Evolutionary conservation across 352 stramenopile species (phyloP).

Genomic region (Phytophthora tentaculata): DNA sequence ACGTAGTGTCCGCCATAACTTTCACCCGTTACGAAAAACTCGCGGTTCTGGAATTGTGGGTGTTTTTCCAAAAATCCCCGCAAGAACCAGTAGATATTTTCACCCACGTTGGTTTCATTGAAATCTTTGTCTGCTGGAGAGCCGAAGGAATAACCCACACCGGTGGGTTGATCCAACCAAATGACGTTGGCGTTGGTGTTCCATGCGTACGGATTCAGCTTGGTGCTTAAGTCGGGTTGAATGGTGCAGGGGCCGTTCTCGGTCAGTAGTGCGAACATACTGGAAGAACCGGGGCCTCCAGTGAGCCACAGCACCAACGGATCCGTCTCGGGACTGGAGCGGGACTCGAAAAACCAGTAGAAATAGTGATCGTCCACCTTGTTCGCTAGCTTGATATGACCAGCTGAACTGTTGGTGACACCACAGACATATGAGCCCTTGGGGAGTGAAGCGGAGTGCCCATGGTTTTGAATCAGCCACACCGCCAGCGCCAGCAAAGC

Average conservation of each 20-base stretch:
- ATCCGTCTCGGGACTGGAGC: slow-evolving; percentile 48
- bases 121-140: slow-evolving; percentile 37
- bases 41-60: slow-evolving; percentile 45
- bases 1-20: slow-evolving; percentile 67
- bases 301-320: slow-evolving; percentile 80
- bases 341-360: slow-evolving; percentile 70
- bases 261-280: slow-evolving; percentile 47
- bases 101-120: slow-evolving; percentile 44
- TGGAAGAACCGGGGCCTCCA: slow-evolving; percentile 49
- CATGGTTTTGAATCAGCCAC: slow-evolving; percentile 27
- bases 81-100: slow-evolving; percentile 61
- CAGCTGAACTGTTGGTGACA: slow-evolving; percentile 47
- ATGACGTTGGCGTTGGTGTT: slow-evolving; percentile 62
- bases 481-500: slow-evolving; percentile 25
- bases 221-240: slow-evolving; percentile 41
- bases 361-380: slow-evolving; percentile 59
- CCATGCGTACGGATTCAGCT: slow-evolving; percentile 54
- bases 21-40: slow-evolving; percentile 58
- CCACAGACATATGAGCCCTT: slow-evolving; percentile 17
- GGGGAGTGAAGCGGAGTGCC: not conserved
- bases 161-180: slow-evolving; percentile 61
- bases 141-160: slow-evolving; percentile 52
- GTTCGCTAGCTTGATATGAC: slow-evolving; percentile 53
- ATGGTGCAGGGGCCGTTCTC: slow-evolving; percentile 63
- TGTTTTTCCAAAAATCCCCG: slow-evolving; percentile 47